A percentile compares a stretch with the other conserved stretches of the same genome.
These are phyloP conservation scores for Phytophthora hibernalis DNA, from an alignment of 352 stramenopile genomes.

Conservation along the genomic window DNA sequence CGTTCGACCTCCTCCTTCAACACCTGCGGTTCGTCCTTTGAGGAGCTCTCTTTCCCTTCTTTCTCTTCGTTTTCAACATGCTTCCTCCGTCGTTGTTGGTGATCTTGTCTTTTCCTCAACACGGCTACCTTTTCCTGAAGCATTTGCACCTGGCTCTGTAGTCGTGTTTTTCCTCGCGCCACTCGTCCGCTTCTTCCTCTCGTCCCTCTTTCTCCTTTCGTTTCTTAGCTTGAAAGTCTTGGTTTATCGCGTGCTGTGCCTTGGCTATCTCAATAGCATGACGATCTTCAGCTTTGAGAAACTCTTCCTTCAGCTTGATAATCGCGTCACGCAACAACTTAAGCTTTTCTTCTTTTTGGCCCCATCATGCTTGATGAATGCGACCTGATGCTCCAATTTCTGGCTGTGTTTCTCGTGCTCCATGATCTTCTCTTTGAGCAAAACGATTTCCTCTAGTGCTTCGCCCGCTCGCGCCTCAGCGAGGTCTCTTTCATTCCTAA, in stretches of 20 bases:
- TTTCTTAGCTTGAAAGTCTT: constrained; percentile 38
- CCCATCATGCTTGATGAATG: constrained; percentile 49
- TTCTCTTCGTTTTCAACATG: constrained; percentile 30
- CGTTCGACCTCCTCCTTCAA: constrained; percentile 60
- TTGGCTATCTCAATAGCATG: constrained; percentile 78
- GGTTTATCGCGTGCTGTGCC: constrained; percentile 53
- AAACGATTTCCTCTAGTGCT: constrained; percentile 83
- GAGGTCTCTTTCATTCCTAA: constrained; percentile 70
- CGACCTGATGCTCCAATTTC: constrained; percentile 58
- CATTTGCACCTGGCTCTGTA: constrained; percentile 65
- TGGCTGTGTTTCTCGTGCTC: constrained; percentile 47
- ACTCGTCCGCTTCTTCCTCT: constrained; percentile 48
- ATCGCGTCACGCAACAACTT: constrained; percentile 78
- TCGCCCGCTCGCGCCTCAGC: constrained; percentile 84
- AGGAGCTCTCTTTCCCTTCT: constrained; percentile 25
- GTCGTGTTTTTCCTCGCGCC: constrained; percentile 54
- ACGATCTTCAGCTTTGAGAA: constrained; percentile 84
- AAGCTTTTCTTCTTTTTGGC: constrained; percentile 66
- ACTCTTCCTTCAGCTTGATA: constrained; percentile 90
- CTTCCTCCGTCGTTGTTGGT: constrained; percentile 26
- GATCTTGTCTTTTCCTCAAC: constrained; percentile 44
- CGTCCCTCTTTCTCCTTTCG: constrained; percentile 49
- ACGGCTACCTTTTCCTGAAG: constrained; percentile 71
- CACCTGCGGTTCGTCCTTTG: constrained; percentile 19
- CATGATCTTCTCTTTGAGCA: constrained; percentile 53